A percentile compares a stretch with the other conserved stretches of the same genome.
These are phyloP conservation scores for Colletotrichum tabaci DNA, from an alignment of 2,329 filamentous ascomycete genomes.

Conservation along the genomic window DNA sequence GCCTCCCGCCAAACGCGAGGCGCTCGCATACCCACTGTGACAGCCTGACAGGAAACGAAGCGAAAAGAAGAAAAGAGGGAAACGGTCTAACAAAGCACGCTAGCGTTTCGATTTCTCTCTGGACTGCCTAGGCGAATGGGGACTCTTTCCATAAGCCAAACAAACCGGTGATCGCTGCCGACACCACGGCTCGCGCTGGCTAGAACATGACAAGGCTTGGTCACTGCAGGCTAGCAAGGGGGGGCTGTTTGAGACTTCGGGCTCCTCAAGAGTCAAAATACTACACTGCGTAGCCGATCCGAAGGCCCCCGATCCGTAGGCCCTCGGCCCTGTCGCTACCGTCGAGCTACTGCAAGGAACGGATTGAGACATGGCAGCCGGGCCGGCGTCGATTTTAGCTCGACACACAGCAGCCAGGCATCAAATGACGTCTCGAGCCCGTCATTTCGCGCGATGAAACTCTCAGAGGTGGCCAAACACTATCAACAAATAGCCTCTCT, in stretches of 20 bases:
- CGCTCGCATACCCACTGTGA: conserved; percentile 13
- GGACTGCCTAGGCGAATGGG: not conserved
- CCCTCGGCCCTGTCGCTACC: conserved; percentile 9
- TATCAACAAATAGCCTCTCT: not conserved
- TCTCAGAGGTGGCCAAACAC: too few species aligned
- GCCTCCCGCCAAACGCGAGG: conserved; percentile 13
- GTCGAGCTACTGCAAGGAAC: conserved; percentile 15
- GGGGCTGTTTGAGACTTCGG: not conserved
- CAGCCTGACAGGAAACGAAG: conserved; percentile 19
- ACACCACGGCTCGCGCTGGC: not conserved
- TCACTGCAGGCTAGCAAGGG: conserved; percentile 2
- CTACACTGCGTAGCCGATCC: conserved; percentile 11
- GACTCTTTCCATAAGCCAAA: conserved; percentile 2
- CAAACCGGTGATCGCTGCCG: conserved; percentile 13
- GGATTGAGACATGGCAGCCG: not conserved
- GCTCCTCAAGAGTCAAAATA: not conserved
- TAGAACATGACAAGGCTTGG: conserved; percentile 20
- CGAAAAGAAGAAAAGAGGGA: not conserved
- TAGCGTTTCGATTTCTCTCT: conserved; percentile 28
- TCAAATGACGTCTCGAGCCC: conserved; percentile 3
- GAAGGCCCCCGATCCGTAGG: conserved; percentile 30
- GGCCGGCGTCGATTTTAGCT: not conserved
- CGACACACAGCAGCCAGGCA: not conserved
- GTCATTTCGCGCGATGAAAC: not conserved
- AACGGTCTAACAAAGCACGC: not conserved